Evolutionary conservation across 108 stramenopile species (phyloP).

Genomic region (Cyclotella cryptica): DNA sequence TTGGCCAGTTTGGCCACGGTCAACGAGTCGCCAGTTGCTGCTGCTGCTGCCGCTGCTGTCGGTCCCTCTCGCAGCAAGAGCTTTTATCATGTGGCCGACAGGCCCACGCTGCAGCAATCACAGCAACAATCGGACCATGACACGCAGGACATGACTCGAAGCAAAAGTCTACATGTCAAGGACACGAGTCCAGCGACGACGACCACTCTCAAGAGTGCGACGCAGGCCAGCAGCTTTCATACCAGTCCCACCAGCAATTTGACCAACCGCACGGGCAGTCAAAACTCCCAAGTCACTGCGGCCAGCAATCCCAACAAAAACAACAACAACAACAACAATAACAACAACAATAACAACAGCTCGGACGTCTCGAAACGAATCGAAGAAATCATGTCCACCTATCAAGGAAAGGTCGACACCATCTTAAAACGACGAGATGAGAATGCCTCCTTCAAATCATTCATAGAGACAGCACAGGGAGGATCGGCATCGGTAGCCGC

Average conservation of each 20-base stretch:
- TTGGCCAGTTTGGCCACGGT: neutral
- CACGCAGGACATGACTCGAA: no score
- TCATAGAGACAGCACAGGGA: neutral
- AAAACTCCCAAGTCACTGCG: neutral
- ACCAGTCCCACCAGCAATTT: no score
- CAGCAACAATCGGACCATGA: no score
- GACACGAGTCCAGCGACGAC: no score
- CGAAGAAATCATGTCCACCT: conserved; percentile 50
- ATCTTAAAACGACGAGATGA: conserved; percentile 23
- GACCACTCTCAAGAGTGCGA: no score
- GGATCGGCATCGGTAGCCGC: neutral
- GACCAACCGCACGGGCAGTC: no score
- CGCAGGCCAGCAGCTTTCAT: no score
- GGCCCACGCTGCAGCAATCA: no score
- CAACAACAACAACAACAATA: neutral
- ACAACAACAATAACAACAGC: conserved; percentile 1
- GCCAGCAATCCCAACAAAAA: neutral
- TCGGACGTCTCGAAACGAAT: conserved; percentile 29
- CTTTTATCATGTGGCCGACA: no score
- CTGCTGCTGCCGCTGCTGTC: no score
- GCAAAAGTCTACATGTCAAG: no score
- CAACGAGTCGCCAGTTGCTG: neutral
- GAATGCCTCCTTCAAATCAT: neutral
- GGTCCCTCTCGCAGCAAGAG: no score
- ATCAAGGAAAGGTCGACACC: conserved; percentile 49